A percentile compares a stretch with the other conserved stretches of the same genome.
These are phyloP conservation scores for Pythium utonaiense DNA, from an alignment of 352 stramenopile species.

Conservation along the genomic window DNA sequence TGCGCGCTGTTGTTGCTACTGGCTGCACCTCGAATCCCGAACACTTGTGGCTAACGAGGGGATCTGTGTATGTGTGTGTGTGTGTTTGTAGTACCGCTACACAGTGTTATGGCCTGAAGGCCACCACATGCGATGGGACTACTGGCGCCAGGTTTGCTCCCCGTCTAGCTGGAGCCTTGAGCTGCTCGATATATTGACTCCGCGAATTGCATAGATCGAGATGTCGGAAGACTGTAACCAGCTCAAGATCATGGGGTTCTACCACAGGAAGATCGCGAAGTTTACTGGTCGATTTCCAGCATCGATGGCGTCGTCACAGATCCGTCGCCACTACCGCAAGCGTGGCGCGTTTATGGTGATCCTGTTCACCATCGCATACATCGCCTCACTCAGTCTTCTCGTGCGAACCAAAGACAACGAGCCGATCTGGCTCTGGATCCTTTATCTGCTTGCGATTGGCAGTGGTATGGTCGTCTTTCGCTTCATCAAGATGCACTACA, in stretches of 20 bases:
- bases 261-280: constrained; percentile 79
- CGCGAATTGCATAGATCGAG: constrained; percentile 48
- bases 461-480: constrained; percentile 64
- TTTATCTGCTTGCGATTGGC: constrained; percentile 55
- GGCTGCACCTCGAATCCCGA: too few species aligned
- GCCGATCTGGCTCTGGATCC: constrained; percentile 39
- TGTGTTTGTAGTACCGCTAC: constrained; percentile 62
- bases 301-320: constrained; percentile 40
- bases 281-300: constrained; percentile 57
- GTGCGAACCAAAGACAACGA: constrained; percentile 32
- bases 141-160: constrained; percentile 57
- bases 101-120: constrained; percentile 73
- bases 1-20: too few species aligned
- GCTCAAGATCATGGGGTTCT: constrained; percentile 83
- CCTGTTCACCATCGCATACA: constrained; percentile 51
- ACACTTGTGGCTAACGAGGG: background rate
- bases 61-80: background rate
- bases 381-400: constrained; percentile 36
- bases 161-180: background rate
- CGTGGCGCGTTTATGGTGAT: constrained; percentile 34
- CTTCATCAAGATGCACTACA: constrained; percentile 65
- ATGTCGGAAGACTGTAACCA: constrained; percentile 60
- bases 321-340: constrained; percentile 50
- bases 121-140: constrained; percentile 55
- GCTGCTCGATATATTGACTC: background rate